Conservation (phyloP, 1,139 yeast genomes). For the Debaryomyces sp. region DNA sequence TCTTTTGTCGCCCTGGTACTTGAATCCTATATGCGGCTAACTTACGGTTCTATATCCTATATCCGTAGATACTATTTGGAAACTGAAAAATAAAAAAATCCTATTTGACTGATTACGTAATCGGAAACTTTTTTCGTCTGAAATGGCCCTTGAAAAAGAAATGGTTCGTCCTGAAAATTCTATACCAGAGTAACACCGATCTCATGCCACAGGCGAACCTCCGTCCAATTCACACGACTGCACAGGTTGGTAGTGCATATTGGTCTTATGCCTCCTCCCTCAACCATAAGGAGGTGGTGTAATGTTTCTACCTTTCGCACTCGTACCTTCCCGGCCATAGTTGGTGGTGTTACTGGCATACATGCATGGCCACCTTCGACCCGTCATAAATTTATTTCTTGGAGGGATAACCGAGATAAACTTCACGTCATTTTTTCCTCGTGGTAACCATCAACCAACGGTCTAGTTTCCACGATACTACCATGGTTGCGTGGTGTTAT, state of each 20-base stretch:
- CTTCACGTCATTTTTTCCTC: not conserved
- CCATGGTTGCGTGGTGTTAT: not conserved
- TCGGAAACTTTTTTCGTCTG: not conserved
- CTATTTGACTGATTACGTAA: not conserved
- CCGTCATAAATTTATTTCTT: not conserved
- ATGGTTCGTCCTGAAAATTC: not conserved
- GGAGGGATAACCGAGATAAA: not conserved
- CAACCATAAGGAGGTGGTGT: not conserved
- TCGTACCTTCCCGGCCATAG: not conserved
- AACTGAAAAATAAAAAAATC: not conserved
- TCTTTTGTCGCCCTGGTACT: not conserved
- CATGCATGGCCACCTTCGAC: not conserved
- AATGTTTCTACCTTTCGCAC: not conserved
- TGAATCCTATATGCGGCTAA: not conserved
- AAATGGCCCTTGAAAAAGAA: not conserved
- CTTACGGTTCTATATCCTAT: not conserved
- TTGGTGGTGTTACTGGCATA: not conserved
- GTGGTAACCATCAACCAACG: not conserved
- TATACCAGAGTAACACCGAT: not conserved
- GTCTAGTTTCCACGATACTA: not conserved
- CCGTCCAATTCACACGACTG: not conserved
- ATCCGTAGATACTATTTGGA: not conserved
- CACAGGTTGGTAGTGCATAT: not conserved
- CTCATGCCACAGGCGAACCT: not conserved
- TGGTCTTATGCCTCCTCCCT: not conserved